A percentile compares a stretch with the other conserved stretches of the same genome.
phyloP scores from a whole-genome alignment of 176 grass and related monocot genomes.

The Melocanna baccifera region DNA sequence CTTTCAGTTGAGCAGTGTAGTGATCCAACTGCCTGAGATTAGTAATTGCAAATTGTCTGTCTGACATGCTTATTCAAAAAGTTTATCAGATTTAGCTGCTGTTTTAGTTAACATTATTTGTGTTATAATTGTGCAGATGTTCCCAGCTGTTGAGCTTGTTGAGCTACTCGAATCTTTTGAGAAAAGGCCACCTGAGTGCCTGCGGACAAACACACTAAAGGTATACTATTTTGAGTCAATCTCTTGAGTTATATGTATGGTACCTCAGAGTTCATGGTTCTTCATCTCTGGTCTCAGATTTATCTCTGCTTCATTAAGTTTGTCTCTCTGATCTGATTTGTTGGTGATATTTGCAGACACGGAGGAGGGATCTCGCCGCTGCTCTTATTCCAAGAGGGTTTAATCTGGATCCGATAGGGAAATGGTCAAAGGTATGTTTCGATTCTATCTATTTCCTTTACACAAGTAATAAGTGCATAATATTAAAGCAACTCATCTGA shows the following conservation, averaged over 20 bases:
- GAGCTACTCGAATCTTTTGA: constrained; percentile 93
- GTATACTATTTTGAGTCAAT: constrained; percentile 38
- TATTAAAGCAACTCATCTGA: background rate
- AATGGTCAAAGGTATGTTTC: constrained; percentile 92
- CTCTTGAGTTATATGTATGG: background rate
- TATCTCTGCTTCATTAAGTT: background rate
- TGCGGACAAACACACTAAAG: constrained; percentile 93
- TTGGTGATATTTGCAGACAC: constrained; percentile 47
- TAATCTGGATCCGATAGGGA: constrained; percentile 95
- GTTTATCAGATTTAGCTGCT: background rate
- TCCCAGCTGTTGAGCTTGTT: constrained; percentile 82
- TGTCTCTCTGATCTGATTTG: background rate
- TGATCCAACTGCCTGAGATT: background rate
- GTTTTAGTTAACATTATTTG: constrained; percentile 5
- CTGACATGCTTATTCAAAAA: constrained; percentile 6
- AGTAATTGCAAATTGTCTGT: constrained; percentile 2
- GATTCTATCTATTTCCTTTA: background rate
- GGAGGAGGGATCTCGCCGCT: constrained; percentile 93
- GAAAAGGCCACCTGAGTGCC: constrained; percentile 84
- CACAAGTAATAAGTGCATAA: background rate
- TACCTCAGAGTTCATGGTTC: background rate
- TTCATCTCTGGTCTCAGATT: background rate
- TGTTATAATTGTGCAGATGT: constrained; percentile 54
- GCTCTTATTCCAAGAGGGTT: constrained; percentile 98
- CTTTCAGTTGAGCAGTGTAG: background rate